Base-by-base conservation (phyloP, 805 yeast species). In the Cyberlindnera lachancei region DNA sequence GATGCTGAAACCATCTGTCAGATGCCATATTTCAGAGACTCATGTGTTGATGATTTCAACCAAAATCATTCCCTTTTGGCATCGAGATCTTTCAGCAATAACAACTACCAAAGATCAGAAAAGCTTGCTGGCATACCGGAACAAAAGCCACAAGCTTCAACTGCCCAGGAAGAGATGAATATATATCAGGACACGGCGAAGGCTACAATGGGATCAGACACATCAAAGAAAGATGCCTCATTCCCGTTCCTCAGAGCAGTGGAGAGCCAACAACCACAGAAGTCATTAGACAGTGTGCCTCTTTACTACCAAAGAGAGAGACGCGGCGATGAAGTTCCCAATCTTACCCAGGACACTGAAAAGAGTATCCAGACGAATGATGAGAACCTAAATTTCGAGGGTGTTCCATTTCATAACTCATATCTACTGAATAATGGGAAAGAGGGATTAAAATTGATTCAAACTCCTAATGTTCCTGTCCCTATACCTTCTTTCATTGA, bases 21-120 rank as follows among this genome's bases (percentile, higher is more conserved):
- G 12, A 61, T 72, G 70, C 58, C 67, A 0, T 82, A 75, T 51
- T 82, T 82, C 53, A 55, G 56, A 30, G 63, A 63, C 13, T 63
- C 79, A 3, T 52, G 61, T 33, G 55, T 52, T 21, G 50, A 52
- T 26, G 44, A 37, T 15, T 27, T 31, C 20, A 15, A 18, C n/a
- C 22, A 17, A 30, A 23, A 15, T 11, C 30, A 16, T 11, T 27
- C 17, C 16, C 4, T 27, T 16, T 17, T n/a, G 9, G 19, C 23
- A 6, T 26, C 36, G 23, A 30, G 25, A 11, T 29, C 27, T n/a
- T 27, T 27, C 23, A 17, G 18, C 13, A 14, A 25, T 7, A 24
- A 22, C 22, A 35, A 29, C 15, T 29, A 23, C 24, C 34, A 35
- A 11, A 47, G 35, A 23, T 35, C 44, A 2, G 46, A 40, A 18